phyloP scores from a whole-genome alignment of 805 yeast species.

The Metschnikowia chrysomelidarum region DNA sequence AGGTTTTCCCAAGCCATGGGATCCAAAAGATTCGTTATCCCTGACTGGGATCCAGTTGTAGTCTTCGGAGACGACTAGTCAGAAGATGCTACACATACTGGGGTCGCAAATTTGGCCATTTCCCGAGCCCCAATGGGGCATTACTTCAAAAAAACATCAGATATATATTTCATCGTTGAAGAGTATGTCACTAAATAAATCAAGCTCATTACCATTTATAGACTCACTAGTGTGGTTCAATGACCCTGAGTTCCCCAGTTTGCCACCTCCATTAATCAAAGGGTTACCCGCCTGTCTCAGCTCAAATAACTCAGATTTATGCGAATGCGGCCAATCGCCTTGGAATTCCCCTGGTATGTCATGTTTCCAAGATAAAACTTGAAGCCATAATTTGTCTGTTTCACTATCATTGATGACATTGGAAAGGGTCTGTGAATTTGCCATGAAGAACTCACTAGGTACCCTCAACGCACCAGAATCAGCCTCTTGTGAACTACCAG shows the following conservation, averaged over 20 bases:
- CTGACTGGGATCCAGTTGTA: slow-evolving; percentile 34
- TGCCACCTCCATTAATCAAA: slow-evolving; percentile 1
- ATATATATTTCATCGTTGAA: slow-evolving; percentile 10
- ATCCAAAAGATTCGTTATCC: slow-evolving; percentile 33
- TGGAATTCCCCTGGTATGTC: slow-evolving; percentile 16
- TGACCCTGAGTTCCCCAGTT: neutral
- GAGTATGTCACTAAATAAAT: slow-evolving; percentile 29
- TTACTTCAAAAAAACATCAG: neutral
- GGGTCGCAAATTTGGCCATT: too few species aligned
- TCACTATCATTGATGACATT: slow-evolving; percentile 24
- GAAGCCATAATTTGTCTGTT: slow-evolving; percentile 37
- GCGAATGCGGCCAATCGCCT: slow-evolving; percentile 2
- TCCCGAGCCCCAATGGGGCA: too few species aligned
- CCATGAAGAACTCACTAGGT: slow-evolving; percentile 1
- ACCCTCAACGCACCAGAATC: slow-evolving; percentile 9
- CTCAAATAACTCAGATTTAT: too few species aligned
- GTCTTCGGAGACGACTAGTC: slow-evolving; percentile 24
- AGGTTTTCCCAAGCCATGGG: slow-evolving; percentile 26
- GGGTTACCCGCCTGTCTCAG: too few species aligned
- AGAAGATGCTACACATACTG: too few species aligned
- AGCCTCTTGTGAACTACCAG: slow-evolving; percentile 13
- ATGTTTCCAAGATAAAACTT: slow-evolving; percentile 29
- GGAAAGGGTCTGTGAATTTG: slow-evolving; percentile 5
- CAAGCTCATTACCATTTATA: slow-evolving; percentile 16
- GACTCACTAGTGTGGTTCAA: neutral